Conservation (phyloP, 2,329 filamentous ascomycete species). For the Sclerotinia trifoliorum region DNA sequence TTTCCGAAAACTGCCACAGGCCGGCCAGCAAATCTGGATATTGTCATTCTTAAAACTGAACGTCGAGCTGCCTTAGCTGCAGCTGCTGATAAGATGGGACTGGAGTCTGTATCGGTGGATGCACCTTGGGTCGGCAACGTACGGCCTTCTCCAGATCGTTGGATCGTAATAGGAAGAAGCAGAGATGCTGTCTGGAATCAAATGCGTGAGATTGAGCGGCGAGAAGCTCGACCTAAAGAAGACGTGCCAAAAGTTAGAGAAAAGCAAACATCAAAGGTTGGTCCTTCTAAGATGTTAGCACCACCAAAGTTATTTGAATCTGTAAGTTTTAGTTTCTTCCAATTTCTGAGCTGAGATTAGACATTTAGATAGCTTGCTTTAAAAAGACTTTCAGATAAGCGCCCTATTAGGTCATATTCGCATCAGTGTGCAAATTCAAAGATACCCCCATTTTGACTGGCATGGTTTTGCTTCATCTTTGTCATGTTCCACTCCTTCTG, state of each 20-base stretch:
- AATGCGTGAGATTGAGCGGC: constrained; percentile 27
- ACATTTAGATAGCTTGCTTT: not conserved
- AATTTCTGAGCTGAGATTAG: not conserved
- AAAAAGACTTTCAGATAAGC: not conserved
- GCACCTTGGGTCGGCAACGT: constrained; percentile 24
- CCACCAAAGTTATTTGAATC: not conserved
- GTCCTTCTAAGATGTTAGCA: not conserved
- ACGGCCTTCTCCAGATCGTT: constrained; percentile 26
- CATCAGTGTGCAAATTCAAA: not conserved
- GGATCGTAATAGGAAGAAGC: constrained; percentile 27
- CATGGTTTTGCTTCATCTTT: not conserved
- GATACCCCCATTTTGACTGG: not conserved
- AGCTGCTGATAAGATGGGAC: constrained; percentile 21
- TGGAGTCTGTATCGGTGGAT: constrained; percentile 25
- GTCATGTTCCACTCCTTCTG: not conserved
- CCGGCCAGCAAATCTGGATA: constrained; percentile 27
- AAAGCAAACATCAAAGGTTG: constrained; percentile 9
- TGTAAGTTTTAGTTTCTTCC: not conserved
- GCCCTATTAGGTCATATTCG: not conserved
- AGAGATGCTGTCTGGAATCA: constrained; percentile 29
- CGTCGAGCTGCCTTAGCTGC: constrained; percentile 17
- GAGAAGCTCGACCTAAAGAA: constrained; percentile 21
- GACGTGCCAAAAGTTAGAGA: constrained; percentile 7
- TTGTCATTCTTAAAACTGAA: constrained; percentile 27
- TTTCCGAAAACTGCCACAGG: constrained; percentile 27